Base-by-base conservation (phyloP, 1,284 basidiomycete genomes). In the Pterulicium gracile region DNA sequence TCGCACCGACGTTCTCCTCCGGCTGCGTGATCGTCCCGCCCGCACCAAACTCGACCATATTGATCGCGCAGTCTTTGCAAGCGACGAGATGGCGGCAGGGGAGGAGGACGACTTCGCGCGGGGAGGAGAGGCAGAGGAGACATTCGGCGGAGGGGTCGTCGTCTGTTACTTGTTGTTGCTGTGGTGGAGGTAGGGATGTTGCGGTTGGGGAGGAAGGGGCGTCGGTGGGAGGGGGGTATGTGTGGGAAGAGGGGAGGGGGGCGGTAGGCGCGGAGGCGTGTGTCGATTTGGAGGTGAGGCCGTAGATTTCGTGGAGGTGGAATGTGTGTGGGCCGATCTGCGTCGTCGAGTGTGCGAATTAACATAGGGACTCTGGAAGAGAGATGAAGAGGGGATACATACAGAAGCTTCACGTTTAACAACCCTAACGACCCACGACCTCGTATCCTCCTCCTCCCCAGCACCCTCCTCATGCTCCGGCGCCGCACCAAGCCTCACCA, bases 31-130 rank as follows among this genome's bases (percentile, higher is more conserved):
- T 86, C 35, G 72, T 80, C 3, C 90, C 90, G 2, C 91, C 90
- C 0, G 91, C 91, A 27, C 91, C 91, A 59, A 90, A 94, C 60
- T 94, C 91, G 34, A 94, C 82, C 91, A 94, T 94, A 58, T 93
- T 93, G 40, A 93, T 65, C 0, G 90, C 90, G 55, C 90, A 94
- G 42, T 93, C 90, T 54, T 87, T 80, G 65, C 91, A 94, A 3
- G 91, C 91, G 47, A 94, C 90, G 21, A 94, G 73, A 62, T 94
- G 91, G 46, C 90, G 70, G 60, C 91, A 94, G 0, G 90, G 91
- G 3, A 94, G 73, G 3, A 94, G 75, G 2, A 94, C 87, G 24
- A 94, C 91, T 60, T 93, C 90, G 42, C 89, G 75, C 1, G 90
- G 84, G 0, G 82, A 78, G 2, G 84, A 88, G 23, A 94, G 73